Conservation (phyloP, 345 rosid genomes). For the Cardiospermum halicacabum region DNA sequence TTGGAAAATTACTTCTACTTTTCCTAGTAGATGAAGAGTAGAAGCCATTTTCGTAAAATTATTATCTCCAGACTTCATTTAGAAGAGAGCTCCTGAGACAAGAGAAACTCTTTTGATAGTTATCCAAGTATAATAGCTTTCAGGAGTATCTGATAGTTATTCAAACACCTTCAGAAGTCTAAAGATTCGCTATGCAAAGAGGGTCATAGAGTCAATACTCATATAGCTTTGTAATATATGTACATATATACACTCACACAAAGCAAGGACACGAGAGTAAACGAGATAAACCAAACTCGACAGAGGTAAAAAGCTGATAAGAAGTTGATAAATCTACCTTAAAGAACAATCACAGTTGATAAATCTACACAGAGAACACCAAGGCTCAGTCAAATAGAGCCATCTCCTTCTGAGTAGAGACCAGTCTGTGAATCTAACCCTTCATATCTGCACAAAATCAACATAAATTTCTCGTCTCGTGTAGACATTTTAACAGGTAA, state of each 20-base stretch:
- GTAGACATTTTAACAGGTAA: too few relatives aligned
- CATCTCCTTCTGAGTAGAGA: conserved; percentile 57
- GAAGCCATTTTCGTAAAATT: too few relatives aligned
- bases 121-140: too few relatives aligned
- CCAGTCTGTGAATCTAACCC: conserved; percentile 72
- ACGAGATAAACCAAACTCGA: not conserved
- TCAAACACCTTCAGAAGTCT: too few relatives aligned
- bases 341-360: conserved; percentile 52
- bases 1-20: too few relatives aligned
- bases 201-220: too few relatives aligned
- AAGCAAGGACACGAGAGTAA: not conserved
- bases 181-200: too few relatives aligned
- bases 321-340: conserved; percentile 34
- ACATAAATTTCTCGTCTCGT: not conserved
- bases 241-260: not conserved
- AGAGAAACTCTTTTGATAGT: too few relatives aligned
- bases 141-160: too few relatives aligned
- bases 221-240: not conserved
- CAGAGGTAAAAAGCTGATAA: not conserved
- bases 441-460: conserved; percentile 48
- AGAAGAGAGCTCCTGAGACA: too few relatives aligned
- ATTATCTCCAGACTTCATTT: too few relatives aligned
- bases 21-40: too few relatives aligned
- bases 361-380: conserved; percentile 50
- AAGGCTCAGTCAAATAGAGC: conserved; percentile 60